Conservation (phyloP, 2,329 filamentous ascomycete species). For the Hypoxylon sp. region DNA sequence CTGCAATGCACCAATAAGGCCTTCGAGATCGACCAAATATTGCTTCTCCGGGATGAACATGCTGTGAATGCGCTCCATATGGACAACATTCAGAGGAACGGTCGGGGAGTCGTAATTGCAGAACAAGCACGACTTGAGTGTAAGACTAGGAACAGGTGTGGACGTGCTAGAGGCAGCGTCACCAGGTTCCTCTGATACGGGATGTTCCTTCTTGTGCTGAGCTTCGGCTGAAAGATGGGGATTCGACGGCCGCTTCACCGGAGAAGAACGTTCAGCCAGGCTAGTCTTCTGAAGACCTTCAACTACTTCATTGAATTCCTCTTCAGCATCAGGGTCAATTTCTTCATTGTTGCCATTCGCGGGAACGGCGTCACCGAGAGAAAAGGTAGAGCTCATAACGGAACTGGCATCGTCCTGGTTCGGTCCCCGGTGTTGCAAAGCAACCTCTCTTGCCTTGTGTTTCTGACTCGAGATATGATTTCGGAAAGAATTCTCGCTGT, state of each 20-base stretch:
- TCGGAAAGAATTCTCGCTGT: constrained; percentile 93
- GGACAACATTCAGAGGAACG: constrained; percentile 80
- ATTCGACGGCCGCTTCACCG: constrained; percentile 69
- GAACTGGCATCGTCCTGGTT: constrained; percentile 78
- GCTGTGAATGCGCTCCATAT: constrained; percentile 94
- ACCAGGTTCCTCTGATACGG: constrained; percentile 55
- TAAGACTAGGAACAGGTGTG: constrained; percentile 58
- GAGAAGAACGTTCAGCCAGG: constrained; percentile 58
- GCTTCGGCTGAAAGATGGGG: constrained; percentile 61
- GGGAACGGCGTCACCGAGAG: constrained; percentile 82
- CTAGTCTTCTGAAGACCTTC: constrained; percentile 80
- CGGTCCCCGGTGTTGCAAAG: constrained; percentile 57
- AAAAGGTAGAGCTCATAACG: constrained; percentile 91
- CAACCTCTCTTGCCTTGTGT: constrained; percentile 79
- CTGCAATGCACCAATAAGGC: constrained; percentile 83
- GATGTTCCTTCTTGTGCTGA: constrained; percentile 64
- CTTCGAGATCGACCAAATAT: constrained; percentile 86
- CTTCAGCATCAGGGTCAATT: constrained; percentile 77
- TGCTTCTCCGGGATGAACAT: constrained; percentile 95
- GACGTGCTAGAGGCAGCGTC: constrained; percentile 62
- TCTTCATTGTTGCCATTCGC: constrained; percentile 58
- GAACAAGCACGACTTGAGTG: constrained; percentile 81
- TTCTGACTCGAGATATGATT: constrained; percentile 95
- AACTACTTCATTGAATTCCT: constrained; percentile 83
- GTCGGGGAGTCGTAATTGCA: constrained; percentile 89